Evolutionary conservation across 495 filamentous ascomycete genomes (phyloP).

Genomic region (Talaromyces proteolyticus): DNA sequence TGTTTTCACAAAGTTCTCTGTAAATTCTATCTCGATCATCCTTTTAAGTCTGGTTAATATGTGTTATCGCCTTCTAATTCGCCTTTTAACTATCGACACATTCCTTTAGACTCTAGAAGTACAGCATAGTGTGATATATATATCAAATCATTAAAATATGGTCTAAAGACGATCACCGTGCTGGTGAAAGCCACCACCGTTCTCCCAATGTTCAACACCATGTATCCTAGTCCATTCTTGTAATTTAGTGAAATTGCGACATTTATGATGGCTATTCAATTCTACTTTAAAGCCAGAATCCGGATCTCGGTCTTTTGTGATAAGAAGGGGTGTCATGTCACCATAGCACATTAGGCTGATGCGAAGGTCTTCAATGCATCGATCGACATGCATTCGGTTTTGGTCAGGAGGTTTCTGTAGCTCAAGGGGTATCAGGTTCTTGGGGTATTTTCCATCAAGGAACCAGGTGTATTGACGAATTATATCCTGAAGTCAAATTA

Average conservation of each 20-base stretch:
- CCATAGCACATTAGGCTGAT: background rate
- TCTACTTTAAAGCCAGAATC: background rate
- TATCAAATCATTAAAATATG: too few relatives aligned
- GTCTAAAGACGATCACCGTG: too few relatives aligned
- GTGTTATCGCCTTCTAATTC: too few relatives aligned
- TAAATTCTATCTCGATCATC: too few relatives aligned
- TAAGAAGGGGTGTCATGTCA: background rate
- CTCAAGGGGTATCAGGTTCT: background rate
- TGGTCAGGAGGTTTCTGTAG: background rate
- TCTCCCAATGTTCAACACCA: slow-evolving; percentile 1
- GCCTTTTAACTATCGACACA: too few relatives aligned
- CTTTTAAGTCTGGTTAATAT: too few relatives aligned
- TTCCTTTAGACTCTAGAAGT: too few relatives aligned
- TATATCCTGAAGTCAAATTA: too few relatives aligned
- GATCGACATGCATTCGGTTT: background rate
- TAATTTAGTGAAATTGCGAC: slow-evolving; percentile 1
- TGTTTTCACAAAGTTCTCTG: too few relatives aligned
- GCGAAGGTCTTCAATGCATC: slow-evolving; percentile 1
- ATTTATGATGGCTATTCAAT: background rate
- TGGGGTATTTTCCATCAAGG: background rate
- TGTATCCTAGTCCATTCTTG: background rate
- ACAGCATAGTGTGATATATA: too few relatives aligned
- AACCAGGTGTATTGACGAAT: slow-evolving; percentile 5
- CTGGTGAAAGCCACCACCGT: background rate
- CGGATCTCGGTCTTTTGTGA: background rate